Base-by-base conservation (phyloP, 495 filamentous ascomycete species). In the Aspergillus coremiiformis region DNA sequence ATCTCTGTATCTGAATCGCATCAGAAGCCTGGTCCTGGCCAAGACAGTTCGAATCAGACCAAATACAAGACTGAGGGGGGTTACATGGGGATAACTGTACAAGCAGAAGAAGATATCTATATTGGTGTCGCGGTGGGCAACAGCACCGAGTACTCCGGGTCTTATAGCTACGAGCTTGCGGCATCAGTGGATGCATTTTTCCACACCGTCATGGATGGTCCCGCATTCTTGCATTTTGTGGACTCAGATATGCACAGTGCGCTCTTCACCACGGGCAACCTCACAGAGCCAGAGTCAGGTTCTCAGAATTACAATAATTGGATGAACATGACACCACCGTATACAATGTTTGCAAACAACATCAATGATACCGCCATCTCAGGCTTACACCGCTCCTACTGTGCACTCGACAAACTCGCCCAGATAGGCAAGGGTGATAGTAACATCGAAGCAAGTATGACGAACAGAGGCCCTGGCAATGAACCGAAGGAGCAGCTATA, bases 401-500 rank as follows among this genome's bases (percentile, higher is more conserved):
- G 89, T 58, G 89, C 85, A 2, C 67, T 94, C 35, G 65, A 77
- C 17, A 71, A 71, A 12, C 69, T 78, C 39, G 82, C 87, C 1
- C 79, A 85, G 58, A 78, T 89, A 33, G 69, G 77, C 11, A 72
- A 73, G 27, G 78, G 71, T n/a, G 76, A 67, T 45, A 68, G 66
- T 48, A 70, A 76, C 35, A 70, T 84, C 12, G 68, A 80, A 15
- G 77, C 76, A 26, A 76, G 77, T 39, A 87, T 95, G 77, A 93
- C 86, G 2, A 78, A 62, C 21, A 73, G 81, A 2, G 82, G 83
- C 3, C 66, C 72, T 0, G 77, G 75, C 5, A 81, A 80, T 44
- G 64, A 81, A 37, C 86, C 87, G 0, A 87, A 87, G 59, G 80
- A 94, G 67, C 88, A 96, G 61, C 94, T 97, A 66, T 88, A 92